Base-by-base conservation (phyloP, 1,139 yeast species). In the Debaryomyces robertsiae region DNA sequence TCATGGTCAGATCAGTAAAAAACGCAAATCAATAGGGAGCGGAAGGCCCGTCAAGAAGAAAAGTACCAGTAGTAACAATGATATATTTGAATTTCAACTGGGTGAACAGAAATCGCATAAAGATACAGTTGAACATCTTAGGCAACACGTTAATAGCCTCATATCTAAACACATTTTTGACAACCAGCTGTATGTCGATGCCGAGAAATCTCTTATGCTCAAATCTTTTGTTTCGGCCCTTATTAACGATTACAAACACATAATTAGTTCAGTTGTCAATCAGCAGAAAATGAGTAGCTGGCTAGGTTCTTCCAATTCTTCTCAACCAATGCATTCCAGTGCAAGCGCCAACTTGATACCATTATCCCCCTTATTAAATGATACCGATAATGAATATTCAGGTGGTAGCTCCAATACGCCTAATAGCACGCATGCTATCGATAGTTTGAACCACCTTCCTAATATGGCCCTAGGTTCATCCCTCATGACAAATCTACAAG, bases 361-460 rank as follows among this genome's bases (percentile, higher is more conserved):
- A 4, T 54, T 68, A 33, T 63, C 70, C 9, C 73, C 73, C 5
- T 50, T 68, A 23, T 48, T 68, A 14, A 68, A 68, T 41, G 73
- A 65, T 39, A 51, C 58, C 9, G 69, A 64, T 27, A 51, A 53
- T 3, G 67, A 63, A 11, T 55, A 55, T 28, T 50, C 43, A 11
- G 42, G 41, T 15, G 41, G 49, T 15, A 41, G 42, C 11, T 32
- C 49, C 6, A 43, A 39, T 10, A 45, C 45, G 11, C 32, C 38
- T 10, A 33, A 31, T n/a, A 27, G 36, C 13, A 37, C 24, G 13
- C 38, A 39, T 9, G 17, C 54, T 2, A 44, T 58, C 19, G 61
- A 58, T 22, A 49, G 45, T 30, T 45, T 57, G 27, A 43, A 50
- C 10, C 57, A 47, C 32, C 36, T 57, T 14, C 59, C 59, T 3